Conservation (phyloP, 2,329 filamentous ascomycete genomes). For the Colletotrichum coccodes region DNA sequence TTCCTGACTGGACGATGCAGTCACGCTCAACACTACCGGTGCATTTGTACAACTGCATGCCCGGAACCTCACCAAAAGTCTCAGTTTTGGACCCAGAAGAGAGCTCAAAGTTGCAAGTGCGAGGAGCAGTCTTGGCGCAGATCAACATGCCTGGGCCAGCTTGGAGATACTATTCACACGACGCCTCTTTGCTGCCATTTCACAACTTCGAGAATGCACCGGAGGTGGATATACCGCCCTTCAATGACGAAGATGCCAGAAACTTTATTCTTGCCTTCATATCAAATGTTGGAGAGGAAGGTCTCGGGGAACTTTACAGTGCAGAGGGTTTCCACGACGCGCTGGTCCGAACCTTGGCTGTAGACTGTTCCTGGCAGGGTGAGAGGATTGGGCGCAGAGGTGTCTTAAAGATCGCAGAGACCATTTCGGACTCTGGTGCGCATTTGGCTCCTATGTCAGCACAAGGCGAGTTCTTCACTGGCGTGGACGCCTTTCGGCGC, state of each 20-base stretch:
- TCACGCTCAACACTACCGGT: not conserved
- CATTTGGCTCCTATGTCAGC: too few species aligned
- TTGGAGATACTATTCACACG: constrained; percentile 11
- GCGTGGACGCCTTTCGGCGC: not conserved
- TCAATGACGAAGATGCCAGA: constrained; percentile 16
- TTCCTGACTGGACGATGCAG: constrained; percentile 21
- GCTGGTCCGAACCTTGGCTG: not conserved
- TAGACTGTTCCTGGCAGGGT: constrained; percentile 9
- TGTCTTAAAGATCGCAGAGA: too few species aligned
- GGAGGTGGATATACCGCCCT: not conserved
- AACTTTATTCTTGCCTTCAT: constrained; percentile 13
- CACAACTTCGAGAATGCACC: not conserved
- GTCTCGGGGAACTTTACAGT: not conserved
- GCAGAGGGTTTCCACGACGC: not conserved
- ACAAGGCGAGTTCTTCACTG: constrained; percentile 2
- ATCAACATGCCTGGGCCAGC: constrained; percentile 6
- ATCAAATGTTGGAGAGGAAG: not conserved
- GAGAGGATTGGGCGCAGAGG: not conserved
- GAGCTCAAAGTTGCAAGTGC: not conserved
- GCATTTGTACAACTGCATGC: constrained; percentile 13
- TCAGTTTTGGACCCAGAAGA: not conserved
- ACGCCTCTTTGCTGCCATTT: not conserved
- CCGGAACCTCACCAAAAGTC: not conserved
- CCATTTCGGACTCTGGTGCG: rapidly evolving
- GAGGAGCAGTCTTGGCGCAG: not conserved